These are phyloP conservation scores for Astrothelium subdiscretum DNA, from an alignment of 495 filamentous ascomycete species.

Conservation along the genomic window DNA sequence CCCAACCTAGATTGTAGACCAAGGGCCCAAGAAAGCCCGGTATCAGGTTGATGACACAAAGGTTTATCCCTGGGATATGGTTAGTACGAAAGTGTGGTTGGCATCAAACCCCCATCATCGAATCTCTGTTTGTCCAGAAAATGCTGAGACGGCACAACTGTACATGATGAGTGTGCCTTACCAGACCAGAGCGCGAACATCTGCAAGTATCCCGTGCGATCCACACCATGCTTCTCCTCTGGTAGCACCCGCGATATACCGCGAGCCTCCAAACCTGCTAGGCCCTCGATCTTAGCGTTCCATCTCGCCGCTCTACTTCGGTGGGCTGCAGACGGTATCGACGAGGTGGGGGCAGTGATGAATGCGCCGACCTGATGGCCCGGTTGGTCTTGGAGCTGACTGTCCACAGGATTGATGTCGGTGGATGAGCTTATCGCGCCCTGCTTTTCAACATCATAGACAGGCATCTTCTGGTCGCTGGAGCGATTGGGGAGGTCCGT, in stretches of 20 bases:
- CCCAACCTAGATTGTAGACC: slow-evolving; percentile 5
- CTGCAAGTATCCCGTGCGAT: background rate
- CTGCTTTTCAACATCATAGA: slow-evolving; percentile 2
- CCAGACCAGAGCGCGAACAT: slow-evolving; percentile 5
- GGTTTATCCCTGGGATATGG: background rate
- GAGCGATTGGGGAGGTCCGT: background rate
- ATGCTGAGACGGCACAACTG: background rate
- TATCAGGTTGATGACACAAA: slow-evolving; percentile 3
- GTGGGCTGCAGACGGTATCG: background rate
- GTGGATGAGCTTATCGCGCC: background rate
- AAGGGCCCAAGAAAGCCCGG: slow-evolving; percentile 3
- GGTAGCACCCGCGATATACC: slow-evolving; percentile 5
- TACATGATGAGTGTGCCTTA: background rate
- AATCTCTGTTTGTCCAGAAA: background rate
- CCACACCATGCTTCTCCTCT: slow-evolving; percentile 1
- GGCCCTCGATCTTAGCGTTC: slow-evolving; percentile 6
- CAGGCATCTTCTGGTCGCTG: background rate
- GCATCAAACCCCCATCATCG: background rate
- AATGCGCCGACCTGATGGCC: background rate
- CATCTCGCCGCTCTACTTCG: background rate
- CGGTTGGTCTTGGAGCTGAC: background rate
- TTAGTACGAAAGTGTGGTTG: background rate
- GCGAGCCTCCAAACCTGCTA: slow-evolving; percentile 7
- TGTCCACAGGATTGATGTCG: background rate
- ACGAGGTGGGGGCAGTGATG: background rate